Evolutionary conservation across 164 flowering plant genomes (phyloP), one percentile per base, ranked within the genome.

Genomic region (Warburgia ugandensis): DNA sequence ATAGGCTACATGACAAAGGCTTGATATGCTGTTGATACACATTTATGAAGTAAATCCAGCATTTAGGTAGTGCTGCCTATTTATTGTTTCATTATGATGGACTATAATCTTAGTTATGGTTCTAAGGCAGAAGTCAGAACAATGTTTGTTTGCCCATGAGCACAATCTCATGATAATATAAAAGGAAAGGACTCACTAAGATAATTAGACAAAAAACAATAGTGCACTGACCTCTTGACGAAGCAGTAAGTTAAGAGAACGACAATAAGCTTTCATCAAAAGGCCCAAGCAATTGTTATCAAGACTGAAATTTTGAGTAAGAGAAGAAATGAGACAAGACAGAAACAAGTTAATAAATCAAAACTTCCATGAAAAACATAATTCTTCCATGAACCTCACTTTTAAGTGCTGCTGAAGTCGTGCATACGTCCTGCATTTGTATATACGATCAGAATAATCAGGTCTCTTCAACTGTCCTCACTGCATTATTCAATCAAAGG

Each of bases 391-490:
- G 26, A 50, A 28, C 17, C 10, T 48, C 17, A 94, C 99, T 94
- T 94, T 94, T 56, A 94, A 61, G 63, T 94, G 96, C 63, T 94
- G 97, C 63, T 89, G 54, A 67, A 94, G 95, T 30, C 97, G 96
- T 66, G 99, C 99, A 76, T 89, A 94, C 38, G 96, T 94, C 80
- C 99, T 74, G 81, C 97, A 94, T 74, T 86, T 94, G 64, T 81
- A 94, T 31, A 97, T 77, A 58, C 89, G 74, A 68, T 94, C 99
- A 54, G 99, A 97, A 77, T 94, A 97, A 68, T 94, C 99, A 61
- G 99, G 99, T 65, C 99, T 83, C 78, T 94, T 94, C 68, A 94
- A 55, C 55, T 94, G 99, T 52, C 97, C 99, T 48, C 96, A 73
- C 97, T 94, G 79, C 69, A 49, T 23, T n/a, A n/a, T n/a, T n/a